Evolutionary conservation across 2,329 filamentous ascomycete genomes (phyloP).

Genomic region (Myriosclerotinia duriaeana): DNA sequence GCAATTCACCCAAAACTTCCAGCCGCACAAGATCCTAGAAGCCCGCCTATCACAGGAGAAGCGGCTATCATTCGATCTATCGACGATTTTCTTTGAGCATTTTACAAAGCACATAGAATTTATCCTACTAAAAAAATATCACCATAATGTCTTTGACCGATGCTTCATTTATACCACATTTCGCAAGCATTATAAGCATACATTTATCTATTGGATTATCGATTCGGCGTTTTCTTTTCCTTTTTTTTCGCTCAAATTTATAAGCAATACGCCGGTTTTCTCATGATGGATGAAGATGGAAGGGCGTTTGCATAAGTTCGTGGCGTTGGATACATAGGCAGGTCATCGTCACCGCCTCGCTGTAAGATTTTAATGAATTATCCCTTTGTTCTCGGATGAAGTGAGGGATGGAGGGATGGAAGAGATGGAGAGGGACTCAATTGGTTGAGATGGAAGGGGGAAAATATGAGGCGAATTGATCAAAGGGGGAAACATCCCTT

Average conservation of each 20-base stretch:
- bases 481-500: neutral
- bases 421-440: slow-evolving; percentile 15
- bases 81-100: slow-evolving; percentile 66
- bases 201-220: slow-evolving; percentile 21
- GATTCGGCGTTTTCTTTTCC: slow-evolving; percentile 10
- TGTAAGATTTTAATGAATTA: slow-evolving; percentile 26
- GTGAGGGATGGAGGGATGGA: neutral
- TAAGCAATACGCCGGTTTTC: slow-evolving; percentile 22
- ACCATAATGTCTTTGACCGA: slow-evolving; percentile 22
- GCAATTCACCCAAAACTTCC: slow-evolving; percentile 36
- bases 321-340: slow-evolving; percentile 26
- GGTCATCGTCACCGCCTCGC: slow-evolving; percentile 23
- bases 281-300: slow-evolving; percentile 25
- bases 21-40: slow-evolving; percentile 62
- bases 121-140: slow-evolving; percentile 11
- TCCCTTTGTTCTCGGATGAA: slow-evolving; percentile 14
- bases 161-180: slow-evolving; percentile 24
- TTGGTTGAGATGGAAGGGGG: slow-evolving; percentile 4
- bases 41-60: slow-evolving; percentile 71
- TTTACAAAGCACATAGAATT: slow-evolving; percentile 21
- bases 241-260: slow-evolving; percentile 7
- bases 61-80: slow-evolving; percentile 76
- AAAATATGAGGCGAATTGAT: slow-evolving; percentile 9
- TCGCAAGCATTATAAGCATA: slow-evolving; percentile 22
- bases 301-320: slow-evolving; percentile 25